A percentile compares a stretch with the other conserved stretches of the same genome.
These are phyloP conservation scores for Claviceps pusilla DNA, from an alignment of 2,329 filamentous ascomycete genomes.

Conservation along the genomic window DNA sequence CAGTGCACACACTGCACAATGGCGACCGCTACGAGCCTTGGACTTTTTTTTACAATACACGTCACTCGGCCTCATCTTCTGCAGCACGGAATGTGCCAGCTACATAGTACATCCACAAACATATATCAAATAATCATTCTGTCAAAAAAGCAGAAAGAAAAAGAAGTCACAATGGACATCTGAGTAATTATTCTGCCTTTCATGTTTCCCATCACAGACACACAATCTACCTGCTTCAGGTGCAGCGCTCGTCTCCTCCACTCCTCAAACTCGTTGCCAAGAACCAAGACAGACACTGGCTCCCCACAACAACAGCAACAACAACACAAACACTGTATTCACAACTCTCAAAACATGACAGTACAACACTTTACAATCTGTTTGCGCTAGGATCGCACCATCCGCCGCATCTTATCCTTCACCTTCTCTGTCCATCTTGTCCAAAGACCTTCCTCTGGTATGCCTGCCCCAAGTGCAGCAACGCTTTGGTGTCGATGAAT, in stretches of 20 bases:
- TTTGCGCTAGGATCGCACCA: background rate
- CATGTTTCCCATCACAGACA: background rate
- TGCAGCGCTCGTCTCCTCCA: background rate
- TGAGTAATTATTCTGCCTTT: background rate
- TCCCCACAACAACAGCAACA: background rate
- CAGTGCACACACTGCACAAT: too few species aligned
- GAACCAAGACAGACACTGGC: background rate
- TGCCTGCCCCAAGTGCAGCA: conserved; percentile 12
- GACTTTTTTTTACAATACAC: too few species aligned
- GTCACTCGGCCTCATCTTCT: background rate
- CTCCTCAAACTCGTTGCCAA: background rate
- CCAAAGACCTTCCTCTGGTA: conserved; percentile 6
- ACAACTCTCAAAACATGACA: background rate
- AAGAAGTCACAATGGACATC: background rate
- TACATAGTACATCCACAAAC: background rate
- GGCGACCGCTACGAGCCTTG: too few species aligned
- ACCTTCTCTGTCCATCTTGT: conserved; percentile 1
- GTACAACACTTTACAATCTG: background rate
- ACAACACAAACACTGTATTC: background rate
- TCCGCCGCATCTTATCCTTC: background rate
- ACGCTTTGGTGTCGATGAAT: conserved; percentile 21
- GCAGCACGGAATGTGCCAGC: background rate
- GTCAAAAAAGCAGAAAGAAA: background rate
- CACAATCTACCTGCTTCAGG: background rate
- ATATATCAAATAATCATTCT: background rate